Conservation (phyloP, 1,139 yeast species). For the Candida glucosophila region DNA sequence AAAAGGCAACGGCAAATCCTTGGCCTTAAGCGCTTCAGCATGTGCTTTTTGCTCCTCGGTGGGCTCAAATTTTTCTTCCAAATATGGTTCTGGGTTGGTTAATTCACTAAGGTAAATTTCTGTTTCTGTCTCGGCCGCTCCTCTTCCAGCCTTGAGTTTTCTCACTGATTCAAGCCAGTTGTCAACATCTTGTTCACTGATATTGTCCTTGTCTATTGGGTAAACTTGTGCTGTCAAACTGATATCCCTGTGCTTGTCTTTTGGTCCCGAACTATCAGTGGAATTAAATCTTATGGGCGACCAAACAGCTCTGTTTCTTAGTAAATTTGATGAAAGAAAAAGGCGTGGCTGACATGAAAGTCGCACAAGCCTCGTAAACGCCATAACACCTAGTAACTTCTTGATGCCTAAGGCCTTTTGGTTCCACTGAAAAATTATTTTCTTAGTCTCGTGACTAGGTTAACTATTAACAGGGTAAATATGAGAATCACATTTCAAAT, state of each 20-base stretch:
- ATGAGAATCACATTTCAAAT: no score
- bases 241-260: conserved; percentile 3
- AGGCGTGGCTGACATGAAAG: no score
- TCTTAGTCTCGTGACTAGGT: no score
- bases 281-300: neutral
- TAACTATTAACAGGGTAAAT: no score
- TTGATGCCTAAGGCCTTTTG: no score
- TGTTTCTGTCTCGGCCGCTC: conserved; percentile 26
- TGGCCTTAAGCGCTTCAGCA: conserved; percentile 38
- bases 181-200: conserved; percentile 52
- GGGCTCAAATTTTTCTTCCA: conserved; percentile 42
- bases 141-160: conserved; percentile 38
- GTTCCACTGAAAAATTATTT: no score
- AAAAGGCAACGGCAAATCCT: conserved; percentile 50
- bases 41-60: conserved; percentile 52
- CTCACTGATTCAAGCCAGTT: conserved; percentile 57
- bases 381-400: no score
- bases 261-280: neutral
- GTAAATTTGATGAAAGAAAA: no score
- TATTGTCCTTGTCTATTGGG: conserved; percentile 29
- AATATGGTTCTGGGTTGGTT: conserved; percentile 25
- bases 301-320: no score
- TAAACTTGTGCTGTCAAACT: conserved; percentile 29
- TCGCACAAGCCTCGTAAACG: no score
- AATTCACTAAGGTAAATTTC: conserved; percentile 38